These are phyloP conservation scores for Oryza longistaminata DNA, from an alignment of 176 grass and related monocot genomes.

Conservation along the genomic window DNA sequence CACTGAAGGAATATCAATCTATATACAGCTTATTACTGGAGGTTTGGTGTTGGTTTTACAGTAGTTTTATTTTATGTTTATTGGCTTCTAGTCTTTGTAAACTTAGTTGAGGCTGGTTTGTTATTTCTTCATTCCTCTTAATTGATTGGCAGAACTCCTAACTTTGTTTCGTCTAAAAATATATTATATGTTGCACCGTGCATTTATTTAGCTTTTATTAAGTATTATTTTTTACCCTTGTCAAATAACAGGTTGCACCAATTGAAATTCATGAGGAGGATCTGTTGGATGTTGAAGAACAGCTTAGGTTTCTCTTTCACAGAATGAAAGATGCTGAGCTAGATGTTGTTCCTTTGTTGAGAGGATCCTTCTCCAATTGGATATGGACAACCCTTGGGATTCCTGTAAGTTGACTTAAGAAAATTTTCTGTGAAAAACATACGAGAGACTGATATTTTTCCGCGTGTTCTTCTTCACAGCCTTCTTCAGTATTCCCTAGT, in stretches of 20 bases:
- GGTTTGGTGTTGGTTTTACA: neutral
- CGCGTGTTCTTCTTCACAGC: constrained; percentile 45
- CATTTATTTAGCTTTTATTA: constrained; percentile 1
- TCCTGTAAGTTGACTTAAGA: constrained; percentile 58
- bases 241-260: constrained; percentile 76
- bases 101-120: neutral
- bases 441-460: constrained; percentile 6
- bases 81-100: neutral
- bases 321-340: constrained; percentile 68
- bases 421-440: constrained; percentile 27
- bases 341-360: constrained; percentile 75
- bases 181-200: neutral
- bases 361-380: constrained; percentile 91
- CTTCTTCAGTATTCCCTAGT: constrained; percentile 86
- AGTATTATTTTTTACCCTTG: constrained; percentile 18
- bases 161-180: neutral
- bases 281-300: constrained; percentile 88
- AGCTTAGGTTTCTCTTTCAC: constrained; percentile 81
- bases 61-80: neutral
- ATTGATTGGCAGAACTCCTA: neutral
- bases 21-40: neutral
- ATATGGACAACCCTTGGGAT: constrained; percentile 80
- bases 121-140: neutral
- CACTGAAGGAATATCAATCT: neutral
- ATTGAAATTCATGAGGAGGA: constrained; percentile 92